Conservation (phyloP, 306 rosid species). For the Castanea mollissima region DNA sequence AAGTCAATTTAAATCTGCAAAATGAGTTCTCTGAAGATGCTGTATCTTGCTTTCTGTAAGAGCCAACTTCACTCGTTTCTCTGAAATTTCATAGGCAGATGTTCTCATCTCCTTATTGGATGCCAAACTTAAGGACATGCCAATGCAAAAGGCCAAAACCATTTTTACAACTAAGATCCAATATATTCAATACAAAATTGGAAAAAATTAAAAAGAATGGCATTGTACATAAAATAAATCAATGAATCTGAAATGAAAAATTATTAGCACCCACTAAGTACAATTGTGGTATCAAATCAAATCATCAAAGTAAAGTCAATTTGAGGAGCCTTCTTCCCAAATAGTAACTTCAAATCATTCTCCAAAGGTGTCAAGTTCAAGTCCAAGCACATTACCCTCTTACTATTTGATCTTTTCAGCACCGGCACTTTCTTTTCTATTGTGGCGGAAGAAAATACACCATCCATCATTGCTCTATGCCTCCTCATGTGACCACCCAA, state of each 20-base stretch:
- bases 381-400: slow-evolving; percentile 54
- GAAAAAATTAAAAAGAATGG: neutral
- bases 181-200: neutral
- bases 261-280: neutral
- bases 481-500: slow-evolving; percentile 39
- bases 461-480: slow-evolving; percentile 38
- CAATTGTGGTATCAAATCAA: neutral
- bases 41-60: slow-evolving; percentile 49
- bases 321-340: slow-evolving; percentile 55
- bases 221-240: neutral
- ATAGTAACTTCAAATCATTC: slow-evolving; percentile 67
- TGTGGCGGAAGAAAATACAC: slow-evolving; percentile 21
- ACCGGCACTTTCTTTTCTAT: slow-evolving; percentile 36
- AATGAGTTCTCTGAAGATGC: slow-evolving; percentile 56
- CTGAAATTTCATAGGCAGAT: slow-evolving; percentile 12
- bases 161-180: no score
- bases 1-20: slow-evolving; percentile 54
- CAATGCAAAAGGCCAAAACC: no score
- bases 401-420: slow-evolving; percentile 52
- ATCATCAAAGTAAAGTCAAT: slow-evolving; percentile 34
- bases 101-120: slow-evolving; percentile 72
- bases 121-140: no score
- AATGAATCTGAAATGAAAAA: neutral
- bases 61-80: slow-evolving; percentile 29
- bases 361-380: slow-evolving; percentile 80